Base-by-base conservation (phyloP, 83 land plant genomes). In the Picea abies region DNA sequence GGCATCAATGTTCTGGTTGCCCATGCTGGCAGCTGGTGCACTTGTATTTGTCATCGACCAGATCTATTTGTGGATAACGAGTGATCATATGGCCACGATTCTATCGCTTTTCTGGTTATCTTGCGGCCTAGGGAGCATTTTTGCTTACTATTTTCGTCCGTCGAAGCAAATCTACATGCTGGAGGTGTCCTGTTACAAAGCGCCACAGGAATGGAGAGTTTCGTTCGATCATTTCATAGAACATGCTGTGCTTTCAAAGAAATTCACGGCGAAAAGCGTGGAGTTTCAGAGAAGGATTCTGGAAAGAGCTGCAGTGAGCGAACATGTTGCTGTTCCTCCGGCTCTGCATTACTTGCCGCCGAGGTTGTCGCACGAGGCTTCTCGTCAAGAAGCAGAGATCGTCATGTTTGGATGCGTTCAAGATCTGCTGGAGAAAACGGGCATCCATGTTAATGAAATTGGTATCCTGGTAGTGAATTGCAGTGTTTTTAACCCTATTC, bases 281-380 rank as follows among this genome's bases (percentile, higher is more conserved):
- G 63, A 61, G 73, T 85, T 85, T 71, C 68, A 78, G 61, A 80
- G 61, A 19, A 60, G 63, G 76, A 66, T 82, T 15, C 37, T 82
- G 63, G 81, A 80, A 61, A 44, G 80, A 49, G 78, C 84, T 12
- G 87, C 81, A 0, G 20, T 85, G 2, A 84, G 87, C 2, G 63
- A 85, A 12, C 7, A 26, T 26, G 63, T 84, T 19, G 83, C 78
- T 44, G 83, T 82, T 0, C 87, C 87, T 6, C 78, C 67, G 22
- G 15, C 58, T 2, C 64, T 85, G 5, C 77, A 76, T 8, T 35
- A 37, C 1, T 20, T 35, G 2, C 87, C 89, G 22, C 91, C 88
- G 0, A 83, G 80, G 7, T 70, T 87, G 35, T n/a, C 56, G 82
- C 84, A 90, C 83, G n/a, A 73, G 58, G 83, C 86, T 49, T 92